Evolutionary conservation across 1,139 yeast genomes (phyloP), one percentile per base, ranked within the genome.

Genomic region (Wickerhamomyces sp.): DNA sequence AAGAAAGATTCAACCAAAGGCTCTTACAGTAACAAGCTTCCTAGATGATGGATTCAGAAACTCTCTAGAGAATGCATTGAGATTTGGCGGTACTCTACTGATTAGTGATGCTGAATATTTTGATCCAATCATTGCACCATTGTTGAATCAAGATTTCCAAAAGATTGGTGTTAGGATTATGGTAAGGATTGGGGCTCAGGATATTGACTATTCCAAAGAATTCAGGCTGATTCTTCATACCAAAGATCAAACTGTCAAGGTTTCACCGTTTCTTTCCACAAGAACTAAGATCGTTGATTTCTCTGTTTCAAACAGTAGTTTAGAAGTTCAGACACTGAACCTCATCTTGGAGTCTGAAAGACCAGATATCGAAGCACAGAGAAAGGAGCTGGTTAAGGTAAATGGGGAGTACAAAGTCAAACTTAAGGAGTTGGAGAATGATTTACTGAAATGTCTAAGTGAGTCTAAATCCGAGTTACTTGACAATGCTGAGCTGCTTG

Each of bases 81-180:
- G 94, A 50, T 91, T 91, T 69, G 98, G 99, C 9, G 90, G 89
- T 6, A 60, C 76, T 0, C 68, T 91, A 10, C 60, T 91, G 11
- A 74, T 91, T 31, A 80, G 79, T 55, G 94, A 91, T 63, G 89
- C 91, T 4, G 97, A 91, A 58, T 69, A 75, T 54, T 80, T 78
- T 58, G 93, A 91, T 61, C 95, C 97, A 0, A 66, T 86, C 11
- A 60, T 91, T 26, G 78, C 78, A 47, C 72, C 84, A 0, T 63
- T 91, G 2, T 65, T 93, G 39, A 72, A 80, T 44, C 69, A 70
- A 39, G 95, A 88, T 50, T 72, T 79, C 36, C 75, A 73, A 38
- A 69, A 73, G 33, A 73, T 83, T 37, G 96, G 96, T 6, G 95
- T 95, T 0, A 70, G 96, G 45, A 65, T 71, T 27, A 63, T 86